Percentiles rank a stretch among this genome's conserved stretches.
Conservation (phyloP, 2,329 filamentous ascomycete genomes). For the Fusarium anthophilum region DNA sequence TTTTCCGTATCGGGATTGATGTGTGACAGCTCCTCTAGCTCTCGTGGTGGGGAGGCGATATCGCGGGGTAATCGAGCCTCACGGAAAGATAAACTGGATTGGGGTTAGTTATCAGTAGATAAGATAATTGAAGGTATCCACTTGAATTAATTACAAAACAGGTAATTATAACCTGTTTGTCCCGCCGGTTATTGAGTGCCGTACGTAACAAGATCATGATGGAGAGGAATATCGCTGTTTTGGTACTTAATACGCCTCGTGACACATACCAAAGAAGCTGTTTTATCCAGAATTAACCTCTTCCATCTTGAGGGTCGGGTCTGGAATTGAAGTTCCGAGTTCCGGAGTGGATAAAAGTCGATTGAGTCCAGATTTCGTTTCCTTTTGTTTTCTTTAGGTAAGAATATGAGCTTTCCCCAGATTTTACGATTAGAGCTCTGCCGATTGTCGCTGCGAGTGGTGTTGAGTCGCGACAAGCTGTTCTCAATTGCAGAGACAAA, state of each 20-base stretch:
- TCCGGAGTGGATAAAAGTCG: neutral
- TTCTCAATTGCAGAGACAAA: neutral
- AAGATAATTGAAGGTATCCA: neutral
- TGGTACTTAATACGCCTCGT: neutral
- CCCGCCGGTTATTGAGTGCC: fast-evolving
- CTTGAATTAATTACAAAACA: slow-evolving; percentile 9
- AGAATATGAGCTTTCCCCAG: neutral
- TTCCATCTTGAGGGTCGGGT: neutral
- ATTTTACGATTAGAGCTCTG: neutral
- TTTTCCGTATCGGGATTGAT: slow-evolving; percentile 32
- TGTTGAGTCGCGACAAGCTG: fast-evolving
- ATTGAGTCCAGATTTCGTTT: neutral
- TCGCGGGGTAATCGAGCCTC: slow-evolving; percentile 25
- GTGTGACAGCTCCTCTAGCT: neutral
- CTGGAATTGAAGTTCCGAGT: neutral
- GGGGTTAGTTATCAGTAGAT: slow-evolving; percentile 12
- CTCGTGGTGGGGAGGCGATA: neutral
- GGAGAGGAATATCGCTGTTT: neutral
- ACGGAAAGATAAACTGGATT: slow-evolving; percentile 34
- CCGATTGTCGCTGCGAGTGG: neutral
- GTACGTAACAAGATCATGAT: neutral
- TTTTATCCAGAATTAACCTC: neutral
- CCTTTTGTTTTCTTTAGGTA: neutral
- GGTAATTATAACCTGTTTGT: slow-evolving; percentile 14
- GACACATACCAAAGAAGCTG: neutral